These are phyloP conservation scores for Gracilaria domingensis DNA, from an alignment of 23 red algal species.

Conservation along the genomic window DNA sequence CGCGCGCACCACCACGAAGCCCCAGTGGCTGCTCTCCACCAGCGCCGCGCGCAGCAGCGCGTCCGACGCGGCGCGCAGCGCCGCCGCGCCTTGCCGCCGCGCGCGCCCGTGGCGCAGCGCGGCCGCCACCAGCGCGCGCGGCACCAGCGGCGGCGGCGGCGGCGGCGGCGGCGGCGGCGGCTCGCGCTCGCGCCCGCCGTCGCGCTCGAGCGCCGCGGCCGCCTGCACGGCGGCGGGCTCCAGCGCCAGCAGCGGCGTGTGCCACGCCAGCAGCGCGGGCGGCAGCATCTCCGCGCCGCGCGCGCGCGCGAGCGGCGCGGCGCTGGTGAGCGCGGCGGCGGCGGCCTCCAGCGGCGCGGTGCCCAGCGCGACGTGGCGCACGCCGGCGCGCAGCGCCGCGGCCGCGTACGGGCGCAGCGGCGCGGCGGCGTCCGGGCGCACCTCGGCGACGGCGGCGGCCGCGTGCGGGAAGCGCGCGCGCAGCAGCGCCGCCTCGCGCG, in stretches of 20 bases:
- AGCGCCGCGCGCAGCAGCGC: constrained; percentile 18
- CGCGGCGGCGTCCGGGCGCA: background rate
- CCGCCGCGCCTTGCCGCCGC: background rate
- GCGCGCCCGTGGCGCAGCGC: background rate
- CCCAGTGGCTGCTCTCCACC: constrained; percentile 61
- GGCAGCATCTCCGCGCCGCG: too few species aligned
- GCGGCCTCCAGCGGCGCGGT: background rate
- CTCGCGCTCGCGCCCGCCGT: background rate
- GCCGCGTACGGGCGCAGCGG: constrained; percentile 22
- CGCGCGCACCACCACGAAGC: constrained; percentile 37
- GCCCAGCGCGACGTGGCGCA: background rate
- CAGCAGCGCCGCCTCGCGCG: background rate
- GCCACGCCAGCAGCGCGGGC: background rate
- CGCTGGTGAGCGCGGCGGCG: background rate
- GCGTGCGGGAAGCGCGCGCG: background rate
- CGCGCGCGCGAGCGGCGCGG: too few species aligned
- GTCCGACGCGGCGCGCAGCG: constrained; percentile 1
- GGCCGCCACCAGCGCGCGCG: background rate
- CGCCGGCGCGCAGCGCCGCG: background rate
- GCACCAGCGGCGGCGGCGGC: background rate
- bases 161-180: background rate
- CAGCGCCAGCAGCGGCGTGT: too few species aligned
- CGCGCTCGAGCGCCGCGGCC: too few species aligned
- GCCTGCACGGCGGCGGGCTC: too few species aligned
- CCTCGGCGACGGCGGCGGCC: background rate